Percentiles rank a stretch among this genome's conserved stretches.
phyloP scores from a whole-genome alignment of 1,139 yeast species.

The Taphrina flavorubra region DNA sequence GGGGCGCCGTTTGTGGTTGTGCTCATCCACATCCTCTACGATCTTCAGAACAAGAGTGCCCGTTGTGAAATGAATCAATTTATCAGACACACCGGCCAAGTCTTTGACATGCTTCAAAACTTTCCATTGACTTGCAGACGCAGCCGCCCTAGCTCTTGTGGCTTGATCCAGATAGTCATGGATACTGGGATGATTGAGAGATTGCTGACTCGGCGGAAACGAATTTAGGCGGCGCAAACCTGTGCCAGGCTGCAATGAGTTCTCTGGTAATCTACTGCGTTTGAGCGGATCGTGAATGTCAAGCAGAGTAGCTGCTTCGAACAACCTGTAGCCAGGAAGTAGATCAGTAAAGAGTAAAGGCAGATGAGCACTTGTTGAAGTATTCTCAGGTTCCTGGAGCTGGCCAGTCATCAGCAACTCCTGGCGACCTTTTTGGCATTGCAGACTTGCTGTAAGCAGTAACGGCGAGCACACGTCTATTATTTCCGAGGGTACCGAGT shows the following conservation, averaged over 20 bases:
- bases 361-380: conserved; percentile 62
- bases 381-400: conserved; percentile 51
- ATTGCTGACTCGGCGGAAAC: conserved; percentile 51
- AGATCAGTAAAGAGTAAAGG: conserved; percentile 67
- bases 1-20: conserved; percentile 14
- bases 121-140: conserved; percentile 55
- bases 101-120: conserved; percentile 64
- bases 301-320: conserved; percentile 50
- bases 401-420: conserved; percentile 54
- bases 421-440: conserved; percentile 56
- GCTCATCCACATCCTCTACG: conserved; percentile 51
- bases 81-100: conserved; percentile 63
- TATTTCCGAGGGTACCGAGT: conserved; percentile 18
- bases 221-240: conserved; percentile 51
- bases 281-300: conserved; percentile 42
- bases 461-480: conserved; percentile 20
- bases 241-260: neutral
- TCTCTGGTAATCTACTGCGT: conserved; percentile 1
- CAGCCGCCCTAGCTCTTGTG: conserved; percentile 53
- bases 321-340: conserved; percentile 61
- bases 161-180: conserved; percentile 52
- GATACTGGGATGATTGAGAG: conserved; percentile 52
- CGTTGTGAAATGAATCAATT: conserved; percentile 52
- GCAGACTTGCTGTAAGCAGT: conserved; percentile 55
- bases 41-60: conserved; percentile 63